A percentile compares a stretch with the other conserved stretches of the same genome.
Conservation (phyloP, 441 rosid species). For the Aleurites moluccanus region DNA sequence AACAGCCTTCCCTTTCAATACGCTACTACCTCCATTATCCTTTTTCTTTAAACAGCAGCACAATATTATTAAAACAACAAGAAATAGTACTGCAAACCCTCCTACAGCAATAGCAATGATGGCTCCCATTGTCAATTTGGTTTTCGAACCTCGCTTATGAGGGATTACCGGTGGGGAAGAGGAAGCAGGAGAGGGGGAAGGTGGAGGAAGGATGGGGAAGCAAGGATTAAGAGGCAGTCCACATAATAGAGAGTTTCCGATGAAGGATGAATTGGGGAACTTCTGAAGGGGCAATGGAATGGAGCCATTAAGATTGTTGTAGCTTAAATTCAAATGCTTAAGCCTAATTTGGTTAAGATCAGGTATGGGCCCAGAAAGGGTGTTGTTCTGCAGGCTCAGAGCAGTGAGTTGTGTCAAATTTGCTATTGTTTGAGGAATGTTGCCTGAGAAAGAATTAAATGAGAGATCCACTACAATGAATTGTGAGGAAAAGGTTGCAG, state of each 20-base stretch:
- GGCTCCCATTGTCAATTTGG: conserved; percentile 39
- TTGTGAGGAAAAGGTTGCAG: conserved; percentile 57
- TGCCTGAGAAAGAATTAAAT: conserved; percentile 59
- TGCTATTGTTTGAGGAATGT: conserved; percentile 52
- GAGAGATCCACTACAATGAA: conserved; percentile 67
- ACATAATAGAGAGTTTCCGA: conserved; percentile 61
- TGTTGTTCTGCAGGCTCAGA: conserved; percentile 67
- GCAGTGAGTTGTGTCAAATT: conserved; percentile 47
- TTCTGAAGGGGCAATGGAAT: conserved; percentile 58
- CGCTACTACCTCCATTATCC: conserved; percentile 37
- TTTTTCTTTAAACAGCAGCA: conserved; percentile 54
- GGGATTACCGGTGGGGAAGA: conserved; percentile 32
- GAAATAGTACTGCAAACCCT: conserved; percentile 43
- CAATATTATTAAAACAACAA: conserved; percentile 49
- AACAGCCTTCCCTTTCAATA: conserved; percentile 55
- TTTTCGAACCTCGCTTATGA: conserved; percentile 29
- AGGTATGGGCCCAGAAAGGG: conserved; percentile 66
- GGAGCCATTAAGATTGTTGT: conserved; percentile 60
- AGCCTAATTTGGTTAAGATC: conserved; percentile 53
- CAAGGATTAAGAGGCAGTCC: conserved; percentile 73
- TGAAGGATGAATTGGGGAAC: conserved; percentile 56
- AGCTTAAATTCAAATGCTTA: conserved; percentile 56
- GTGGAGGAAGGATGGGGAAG: conserved; percentile 33
- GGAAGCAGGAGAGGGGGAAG: conserved; percentile 42
- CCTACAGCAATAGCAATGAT: conserved; percentile 53